Evolutionary conservation across 768 basidiomycete genomes (phyloP).

Genomic region (Solioccasus polychromus): DNA sequence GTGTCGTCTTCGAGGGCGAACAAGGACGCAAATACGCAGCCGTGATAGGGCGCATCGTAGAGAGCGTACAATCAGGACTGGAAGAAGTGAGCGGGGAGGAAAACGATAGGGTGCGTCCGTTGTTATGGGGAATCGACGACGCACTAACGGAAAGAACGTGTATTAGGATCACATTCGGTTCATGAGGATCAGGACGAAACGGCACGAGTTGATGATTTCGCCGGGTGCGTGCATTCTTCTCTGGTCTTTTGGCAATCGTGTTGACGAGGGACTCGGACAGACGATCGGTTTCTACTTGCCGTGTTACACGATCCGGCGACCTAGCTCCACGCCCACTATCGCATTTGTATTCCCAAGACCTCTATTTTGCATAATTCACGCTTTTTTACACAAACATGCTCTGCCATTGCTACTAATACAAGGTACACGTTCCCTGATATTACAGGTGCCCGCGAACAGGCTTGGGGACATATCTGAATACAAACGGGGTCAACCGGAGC

Average conservation of each 20-base stretch:
- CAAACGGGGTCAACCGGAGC: not conserved
- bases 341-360: slow-evolving; percentile 13
- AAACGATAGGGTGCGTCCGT: slow-evolving; percentile 51
- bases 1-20: slow-evolving; percentile 84
- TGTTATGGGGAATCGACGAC: no score
- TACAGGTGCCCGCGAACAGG: slow-evolving; percentile 18
- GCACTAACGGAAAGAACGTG: no score
- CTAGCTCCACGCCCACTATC: slow-evolving; percentile 15
- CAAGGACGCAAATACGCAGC: slow-evolving; percentile 74
- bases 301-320: slow-evolving; percentile 77
- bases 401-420: not conserved
- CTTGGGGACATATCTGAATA: slow-evolving; percentile 21
- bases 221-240: slow-evolving; percentile 58
- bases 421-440: not conserved
- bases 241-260: not conserved
- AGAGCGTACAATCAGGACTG: slow-evolving; percentile 72
- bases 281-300: slow-evolving; percentile 77
- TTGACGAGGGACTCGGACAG: slow-evolving; percentile 37
- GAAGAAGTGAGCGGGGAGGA: slow-evolving; percentile 71
- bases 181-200: slow-evolving; percentile 86
- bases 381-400: not conserved
- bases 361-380: slow-evolving; percentile 9
- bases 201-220: slow-evolving; percentile 93
- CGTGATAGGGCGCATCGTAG: slow-evolving; percentile 72
- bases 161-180: slow-evolving; percentile 80